Evolutionary conservation across 1,284 basidiomycete genomes (phyloP).

Genomic region (Malassezia arunalokei): DNA sequence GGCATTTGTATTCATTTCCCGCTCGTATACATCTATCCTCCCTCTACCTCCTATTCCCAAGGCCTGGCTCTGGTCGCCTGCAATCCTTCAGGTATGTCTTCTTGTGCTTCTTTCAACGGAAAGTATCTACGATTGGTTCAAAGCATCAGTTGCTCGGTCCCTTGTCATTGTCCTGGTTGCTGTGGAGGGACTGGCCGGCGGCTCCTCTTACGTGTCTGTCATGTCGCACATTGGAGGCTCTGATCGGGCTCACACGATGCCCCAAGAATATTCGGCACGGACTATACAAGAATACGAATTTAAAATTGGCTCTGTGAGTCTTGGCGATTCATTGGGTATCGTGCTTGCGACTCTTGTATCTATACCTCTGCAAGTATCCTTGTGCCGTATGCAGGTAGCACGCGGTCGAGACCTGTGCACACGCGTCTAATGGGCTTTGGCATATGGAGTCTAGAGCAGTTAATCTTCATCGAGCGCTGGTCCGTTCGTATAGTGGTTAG

Average conservation of each 20-base stretch:
- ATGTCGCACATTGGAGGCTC: constrained; percentile 33
- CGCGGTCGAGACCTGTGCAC: constrained; percentile 30
- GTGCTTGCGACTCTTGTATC: constrained; percentile 33
- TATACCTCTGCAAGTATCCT: constrained; percentile 34
- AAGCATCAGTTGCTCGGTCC: constrained; percentile 31
- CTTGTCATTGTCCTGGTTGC: constrained; percentile 39
- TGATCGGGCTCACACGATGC: constrained; percentile 3
- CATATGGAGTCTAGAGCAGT: not conserved
- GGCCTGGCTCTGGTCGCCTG: constrained; percentile 60
- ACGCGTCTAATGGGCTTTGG: constrained; percentile 17
- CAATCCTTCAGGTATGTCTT: constrained; percentile 58
- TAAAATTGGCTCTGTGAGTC: constrained; percentile 39
- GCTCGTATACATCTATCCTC: constrained; percentile 71
- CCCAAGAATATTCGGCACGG: not conserved
- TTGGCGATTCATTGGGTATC: constrained; percentile 41
- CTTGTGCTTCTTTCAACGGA: constrained; percentile 57
- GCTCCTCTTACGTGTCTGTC: constrained; percentile 30
- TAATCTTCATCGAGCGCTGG: too few relatives aligned
- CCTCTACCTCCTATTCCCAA: constrained; percentile 70
- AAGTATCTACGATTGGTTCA: constrained; percentile 46
- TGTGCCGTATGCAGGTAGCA: constrained; percentile 30
- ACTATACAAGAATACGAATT: constrained; percentile 39
- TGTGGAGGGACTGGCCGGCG: constrained; percentile 37
- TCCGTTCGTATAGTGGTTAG: constrained; percentile 21
- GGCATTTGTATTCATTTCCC: constrained; percentile 85